phyloP scores from a whole-genome alignment of 331 rosid species.

The Quercus phellos region DNA sequence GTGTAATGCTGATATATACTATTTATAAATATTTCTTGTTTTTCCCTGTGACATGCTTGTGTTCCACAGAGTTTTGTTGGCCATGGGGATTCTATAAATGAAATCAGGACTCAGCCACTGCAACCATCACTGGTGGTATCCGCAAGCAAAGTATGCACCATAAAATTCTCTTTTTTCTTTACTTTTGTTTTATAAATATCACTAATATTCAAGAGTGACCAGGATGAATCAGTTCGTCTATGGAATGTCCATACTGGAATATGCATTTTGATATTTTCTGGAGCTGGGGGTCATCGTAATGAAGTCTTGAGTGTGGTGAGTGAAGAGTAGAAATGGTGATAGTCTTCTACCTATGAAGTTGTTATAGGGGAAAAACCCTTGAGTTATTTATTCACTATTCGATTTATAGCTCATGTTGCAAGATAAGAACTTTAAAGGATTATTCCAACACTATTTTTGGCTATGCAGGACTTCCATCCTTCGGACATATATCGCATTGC shows the following conservation, averaged over 20 bases:
- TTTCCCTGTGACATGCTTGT: conserved; percentile 5
- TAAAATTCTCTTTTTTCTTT: not conserved
- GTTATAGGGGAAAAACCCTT: not conserved
- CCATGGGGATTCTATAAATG: conserved; percentile 93
- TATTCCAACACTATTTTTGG: conserved; percentile 21
- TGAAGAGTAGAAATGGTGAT: conserved; percentile 6
- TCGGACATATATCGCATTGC: conserved; percentile 78
- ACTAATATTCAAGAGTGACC: conserved; percentile 34
- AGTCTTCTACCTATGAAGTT: not conserved
- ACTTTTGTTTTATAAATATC: conserved; percentile 3
- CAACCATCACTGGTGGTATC: conserved; percentile 81
- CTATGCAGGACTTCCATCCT: conserved; percentile 83
- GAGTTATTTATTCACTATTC: not conserved
- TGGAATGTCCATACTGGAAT: conserved; percentile 97
- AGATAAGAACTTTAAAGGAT: conserved; percentile 10
- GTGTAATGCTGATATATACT: not conserved
- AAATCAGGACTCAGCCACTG: conserved; percentile 82
- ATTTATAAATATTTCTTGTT: not conserved
- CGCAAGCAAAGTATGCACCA: conserved; percentile 74
- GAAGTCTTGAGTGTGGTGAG: conserved; percentile 97
- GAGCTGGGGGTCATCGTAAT: conserved; percentile 98
- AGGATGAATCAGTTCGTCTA: conserved; percentile 94
- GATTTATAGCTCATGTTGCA: not conserved
- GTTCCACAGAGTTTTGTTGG: conserved; percentile 80
- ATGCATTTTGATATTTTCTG: conserved; percentile 86